phyloP scores from a whole-genome alignment of 2,329 filamentous ascomycete species.

The Phaeosphaeria sp. region DNA sequence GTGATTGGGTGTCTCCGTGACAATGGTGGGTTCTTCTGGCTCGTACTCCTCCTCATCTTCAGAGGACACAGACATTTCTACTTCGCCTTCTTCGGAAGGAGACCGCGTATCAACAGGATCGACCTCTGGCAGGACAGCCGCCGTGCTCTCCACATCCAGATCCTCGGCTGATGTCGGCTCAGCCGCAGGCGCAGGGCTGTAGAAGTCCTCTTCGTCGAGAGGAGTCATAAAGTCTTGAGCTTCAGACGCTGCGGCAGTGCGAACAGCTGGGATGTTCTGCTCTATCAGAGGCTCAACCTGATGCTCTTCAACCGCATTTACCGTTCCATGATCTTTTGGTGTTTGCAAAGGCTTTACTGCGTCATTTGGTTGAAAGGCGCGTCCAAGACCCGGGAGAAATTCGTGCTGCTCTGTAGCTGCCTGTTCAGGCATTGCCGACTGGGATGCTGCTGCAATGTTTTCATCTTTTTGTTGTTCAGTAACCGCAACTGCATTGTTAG shows the following conservation, averaged over 20 bases:
- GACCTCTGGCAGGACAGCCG: background rate
- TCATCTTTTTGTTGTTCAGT: background rate
- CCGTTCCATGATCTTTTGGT: background rate
- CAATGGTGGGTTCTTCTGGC: conserved; percentile 29
- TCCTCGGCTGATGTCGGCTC: background rate
- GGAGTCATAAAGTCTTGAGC: conserved; percentile 23
- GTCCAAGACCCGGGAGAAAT: conserved; percentile 23
- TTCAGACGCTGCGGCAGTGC: background rate
- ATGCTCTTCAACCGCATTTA: background rate
- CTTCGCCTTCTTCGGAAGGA: conserved; percentile 40
- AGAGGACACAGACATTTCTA: conserved; percentile 43
- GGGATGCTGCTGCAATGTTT: background rate
- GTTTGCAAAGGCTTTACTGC: background rate
- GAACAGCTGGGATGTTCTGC: background rate
- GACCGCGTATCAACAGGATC: conserved; percentile 13
- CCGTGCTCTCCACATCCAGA: conserved; percentile 5
- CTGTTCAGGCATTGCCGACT: background rate
- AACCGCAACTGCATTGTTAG: background rate
- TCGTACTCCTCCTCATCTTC: conserved; percentile 41
- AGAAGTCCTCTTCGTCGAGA: conserved; percentile 44
- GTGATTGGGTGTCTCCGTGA: conserved; percentile 6
- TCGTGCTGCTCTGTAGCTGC: conserved; percentile 4
- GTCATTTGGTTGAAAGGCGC: background rate
- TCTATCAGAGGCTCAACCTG: background rate
- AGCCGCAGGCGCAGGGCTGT: conserved; percentile 36